These are phyloP conservation scores for Ceratonia siliqua DNA, from an alignment of 306 rosid species.

Conservation along the genomic window DNA sequence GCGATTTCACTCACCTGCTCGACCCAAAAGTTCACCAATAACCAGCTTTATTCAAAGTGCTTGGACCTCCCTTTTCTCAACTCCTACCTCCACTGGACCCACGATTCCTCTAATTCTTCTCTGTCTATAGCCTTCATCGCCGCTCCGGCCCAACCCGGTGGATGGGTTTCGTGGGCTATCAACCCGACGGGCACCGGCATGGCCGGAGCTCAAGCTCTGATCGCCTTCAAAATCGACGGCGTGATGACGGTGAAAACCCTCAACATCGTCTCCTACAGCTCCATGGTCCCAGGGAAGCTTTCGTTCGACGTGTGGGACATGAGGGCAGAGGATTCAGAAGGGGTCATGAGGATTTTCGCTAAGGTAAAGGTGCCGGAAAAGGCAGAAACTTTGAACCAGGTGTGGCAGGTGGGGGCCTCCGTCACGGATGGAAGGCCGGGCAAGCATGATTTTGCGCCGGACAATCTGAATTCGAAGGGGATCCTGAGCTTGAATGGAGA, in stretches of 20 bases:
- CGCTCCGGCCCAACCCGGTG: slow-evolving; percentile 36
- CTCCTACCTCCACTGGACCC: slow-evolving; percentile 66
- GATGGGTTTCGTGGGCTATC: slow-evolving; percentile 80
- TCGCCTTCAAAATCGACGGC: slow-evolving; percentile 39
- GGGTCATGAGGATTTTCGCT: slow-evolving; percentile 33
- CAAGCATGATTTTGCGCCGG: slow-evolving; percentile 21
- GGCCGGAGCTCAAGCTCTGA: slow-evolving; percentile 63
- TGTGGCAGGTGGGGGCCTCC: slow-evolving; percentile 57
- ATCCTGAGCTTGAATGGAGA: slow-evolving; percentile 44
- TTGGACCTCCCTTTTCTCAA: slow-evolving; percentile 58
- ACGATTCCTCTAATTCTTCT: slow-evolving; percentile 52
- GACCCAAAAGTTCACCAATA: slow-evolving; percentile 49
- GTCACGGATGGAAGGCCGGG: slow-evolving; percentile 7
- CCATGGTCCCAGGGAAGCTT: slow-evolving; percentile 38
- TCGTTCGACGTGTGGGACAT: slow-evolving; percentile 55
- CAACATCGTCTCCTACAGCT: slow-evolving; percentile 24
- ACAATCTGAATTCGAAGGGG: slow-evolving; percentile 51
- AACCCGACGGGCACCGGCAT: slow-evolving; percentile 60
- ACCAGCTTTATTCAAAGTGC: slow-evolving; percentile 47
- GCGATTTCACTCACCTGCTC: slow-evolving; percentile 51
- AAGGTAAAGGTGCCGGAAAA: slow-evolving; percentile 35
- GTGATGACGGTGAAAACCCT: slow-evolving; percentile 39
- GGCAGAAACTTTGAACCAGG: slow-evolving; percentile 37
- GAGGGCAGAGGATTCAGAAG: slow-evolving; percentile 29
- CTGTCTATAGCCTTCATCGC: slow-evolving; percentile 66